Conservation (phyloP, 2,329 filamentous ascomycete genomes). For the Venturia oleaginea region DNA sequence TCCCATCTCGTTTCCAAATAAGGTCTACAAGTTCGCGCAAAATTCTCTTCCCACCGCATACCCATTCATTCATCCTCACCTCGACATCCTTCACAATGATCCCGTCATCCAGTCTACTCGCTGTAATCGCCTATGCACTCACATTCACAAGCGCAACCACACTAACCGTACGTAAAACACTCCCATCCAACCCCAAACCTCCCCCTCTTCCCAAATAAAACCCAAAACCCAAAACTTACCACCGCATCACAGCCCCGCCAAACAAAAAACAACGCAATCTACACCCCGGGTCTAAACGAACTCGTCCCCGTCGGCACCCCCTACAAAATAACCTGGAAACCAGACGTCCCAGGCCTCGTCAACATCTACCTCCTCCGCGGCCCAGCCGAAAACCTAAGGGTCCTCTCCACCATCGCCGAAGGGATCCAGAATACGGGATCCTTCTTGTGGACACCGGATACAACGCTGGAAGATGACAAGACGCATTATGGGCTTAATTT, state of each 20-base stretch:
- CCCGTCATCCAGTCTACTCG: neutral
- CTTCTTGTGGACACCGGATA: constrained; percentile 46
- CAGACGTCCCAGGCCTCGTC: constrained; percentile 40
- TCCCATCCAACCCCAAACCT: neutral
- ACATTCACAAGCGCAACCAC: neutral
- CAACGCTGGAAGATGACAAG: constrained; percentile 37
- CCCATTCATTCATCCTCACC: neutral
- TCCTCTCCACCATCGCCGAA: constrained; percentile 43
- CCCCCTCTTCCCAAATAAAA: no score
- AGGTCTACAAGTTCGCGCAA: neutral
- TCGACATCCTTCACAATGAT: neutral
- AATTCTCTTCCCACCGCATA: neutral
- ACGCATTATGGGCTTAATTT: constrained; percentile 53
- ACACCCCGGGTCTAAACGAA: constrained; percentile 40
- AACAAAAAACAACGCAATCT: constrained; percentile 42
- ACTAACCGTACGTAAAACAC: neutral
- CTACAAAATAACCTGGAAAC: constrained; percentile 51
- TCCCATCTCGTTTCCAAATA: neutral
- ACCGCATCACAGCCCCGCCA: neutral
- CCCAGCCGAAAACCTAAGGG: constrained; percentile 45
- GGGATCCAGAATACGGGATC: constrained; percentile 46
- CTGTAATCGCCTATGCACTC: neutral
- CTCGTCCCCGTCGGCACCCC: constrained; percentile 46
- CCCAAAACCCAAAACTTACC: neutral
- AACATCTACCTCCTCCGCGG: constrained; percentile 52